Evolutionary conservation across 805 yeast species (phyloP).

Genomic region (Millerozyma miso): DNA sequence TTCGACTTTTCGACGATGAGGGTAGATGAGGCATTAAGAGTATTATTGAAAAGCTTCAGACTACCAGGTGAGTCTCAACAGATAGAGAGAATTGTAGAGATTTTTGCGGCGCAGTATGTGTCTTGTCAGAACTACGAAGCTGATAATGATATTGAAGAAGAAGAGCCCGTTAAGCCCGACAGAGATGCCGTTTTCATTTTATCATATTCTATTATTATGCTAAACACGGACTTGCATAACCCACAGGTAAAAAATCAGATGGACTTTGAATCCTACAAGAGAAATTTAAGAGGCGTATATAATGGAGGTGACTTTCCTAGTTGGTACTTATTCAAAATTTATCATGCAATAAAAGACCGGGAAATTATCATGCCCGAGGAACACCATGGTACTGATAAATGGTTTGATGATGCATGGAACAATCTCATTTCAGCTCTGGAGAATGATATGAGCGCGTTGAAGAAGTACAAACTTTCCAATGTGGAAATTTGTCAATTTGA

Average conservation of each 20-base stretch:
- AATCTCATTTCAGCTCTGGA: slow-evolving; percentile 54
- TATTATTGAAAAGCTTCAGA: slow-evolving; percentile 76
- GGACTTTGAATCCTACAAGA: slow-evolving; percentile 78
- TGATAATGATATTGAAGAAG: slow-evolving; percentile 13
- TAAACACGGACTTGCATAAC: slow-evolving; percentile 90
- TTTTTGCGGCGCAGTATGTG: slow-evolving; percentile 78
- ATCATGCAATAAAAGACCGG: slow-evolving; percentile 70
- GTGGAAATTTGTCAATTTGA: slow-evolving; percentile 56
- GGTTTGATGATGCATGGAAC: slow-evolving; percentile 88
- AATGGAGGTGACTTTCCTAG: slow-evolving; percentile 74
- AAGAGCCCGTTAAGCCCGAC: slow-evolving; percentile 59
- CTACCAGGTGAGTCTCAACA: slow-evolving; percentile 97
- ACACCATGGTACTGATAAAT: slow-evolving; percentile 86
- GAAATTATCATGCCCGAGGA: slow-evolving; percentile 98
- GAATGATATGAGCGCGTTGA: slow-evolving; percentile 23
- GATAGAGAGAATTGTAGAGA: slow-evolving; percentile 86
- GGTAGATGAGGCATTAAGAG: slow-evolving; percentile 89
- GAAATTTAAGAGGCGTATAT: slow-evolving; percentile 76
- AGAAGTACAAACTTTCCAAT: slow-evolving; percentile 14
- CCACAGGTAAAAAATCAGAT: slow-evolving; percentile 90
- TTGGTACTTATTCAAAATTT: slow-evolving; percentile 81
- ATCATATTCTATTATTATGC: slow-evolving; percentile 88
- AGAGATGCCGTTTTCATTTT: slow-evolving; percentile 84
- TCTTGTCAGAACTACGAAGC: slow-evolving; percentile 43
- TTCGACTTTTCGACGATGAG: slow-evolving; percentile 76